Evolutionary conservation across 768 basidiomycete genomes (phyloP), one percentile per base, ranked within the genome.

Genomic region (Lentinula aciculospora): DNA sequence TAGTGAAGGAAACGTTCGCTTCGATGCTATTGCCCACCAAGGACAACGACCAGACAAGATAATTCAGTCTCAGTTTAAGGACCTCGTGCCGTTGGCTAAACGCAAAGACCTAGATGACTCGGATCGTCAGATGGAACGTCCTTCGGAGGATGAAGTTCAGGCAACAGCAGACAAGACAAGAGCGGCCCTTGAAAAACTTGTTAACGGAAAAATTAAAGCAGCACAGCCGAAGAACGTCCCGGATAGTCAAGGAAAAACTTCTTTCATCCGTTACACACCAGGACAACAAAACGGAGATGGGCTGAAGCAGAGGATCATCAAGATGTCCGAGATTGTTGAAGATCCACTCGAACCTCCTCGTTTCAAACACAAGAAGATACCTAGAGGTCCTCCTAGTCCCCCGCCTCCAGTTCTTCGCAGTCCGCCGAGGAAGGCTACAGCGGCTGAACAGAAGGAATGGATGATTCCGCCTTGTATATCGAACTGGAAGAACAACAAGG

Each of bases 401-500:
- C 97, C 97, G 2, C 94, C 95, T 2, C 97, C 97, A 17, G 92
- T 98, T 2, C 75, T 99, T 36, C 85, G 95, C 37, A 94, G 90
- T 76, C 97, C 97, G 10, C 97, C 97, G 5, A 81, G 97, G 56
- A 95, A 97, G 67, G 95, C 94, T 3, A 96, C 96, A 0, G 90
- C 92, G 7, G 91, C 93, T 56, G 97, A 99, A 68, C 96, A 98
- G 75, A 99, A 98, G 74, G 97, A 98, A 67, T 98, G 97, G 97
- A 97, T 98, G 94, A 98, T 99, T 58, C 97, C 97, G 17, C 97
- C 97, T 17, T 98, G 96, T 71, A 98, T 99, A 60, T 96, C 93
- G 27, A 99, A 99, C 74, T 99, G 97, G 97, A 99, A 99, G 78
- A 99, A 99, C 78, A 98, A 98, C 85, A 99, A 98, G 74, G 97